Percentiles rank a stretch among this genome's conserved stretches.
phyloP scores from a whole-genome alignment of 1,139 yeast species.

The Citeromyces hawaiiensis region DNA sequence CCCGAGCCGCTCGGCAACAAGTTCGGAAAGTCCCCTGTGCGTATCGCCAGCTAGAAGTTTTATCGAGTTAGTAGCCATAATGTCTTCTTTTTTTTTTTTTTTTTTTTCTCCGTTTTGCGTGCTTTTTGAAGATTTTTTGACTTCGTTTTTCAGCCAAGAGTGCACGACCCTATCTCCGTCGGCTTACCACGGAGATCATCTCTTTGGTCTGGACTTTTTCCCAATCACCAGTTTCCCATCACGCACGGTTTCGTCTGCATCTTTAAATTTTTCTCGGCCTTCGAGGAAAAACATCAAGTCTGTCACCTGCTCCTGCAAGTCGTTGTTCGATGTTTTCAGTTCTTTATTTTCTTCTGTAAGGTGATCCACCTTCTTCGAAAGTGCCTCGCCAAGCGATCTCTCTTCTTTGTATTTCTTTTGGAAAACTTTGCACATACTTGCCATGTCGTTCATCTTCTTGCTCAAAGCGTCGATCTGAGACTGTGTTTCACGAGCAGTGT shows the following conservation, averaged over 20 bases:
- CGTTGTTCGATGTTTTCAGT: slow-evolving; percentile 28
- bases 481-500: slow-evolving; percentile 4
- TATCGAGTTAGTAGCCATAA: slow-evolving; percentile 76
- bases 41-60: slow-evolving; percentile 82
- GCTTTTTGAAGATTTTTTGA: background rate
- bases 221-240: slow-evolving; percentile 48
- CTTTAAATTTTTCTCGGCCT: slow-evolving; percentile 55
- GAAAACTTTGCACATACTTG: slow-evolving; percentile 7
- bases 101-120: background rate
- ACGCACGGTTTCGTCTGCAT: slow-evolving; percentile 55
- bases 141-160: background rate
- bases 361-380: slow-evolving; percentile 43
- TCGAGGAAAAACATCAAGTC: slow-evolving; percentile 79
- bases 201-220: slow-evolving; percentile 10
- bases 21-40: slow-evolving; percentile 78
- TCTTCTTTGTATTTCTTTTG: slow-evolving; percentile 28
- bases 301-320: slow-evolving; percentile 53
- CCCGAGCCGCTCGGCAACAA: slow-evolving; percentile 61
- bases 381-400: slow-evolving; percentile 37
- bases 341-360: slow-evolving; percentile 24
- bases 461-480: slow-evolving; percentile 15
- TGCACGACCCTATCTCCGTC: background rate
- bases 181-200: slow-evolving; percentile 5
- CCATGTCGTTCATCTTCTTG: slow-evolving; percentile 20
- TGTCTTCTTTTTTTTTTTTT: background rate